Conservation (phyloP, 306 rosid species). For the Prunus armeniaca region DNA sequence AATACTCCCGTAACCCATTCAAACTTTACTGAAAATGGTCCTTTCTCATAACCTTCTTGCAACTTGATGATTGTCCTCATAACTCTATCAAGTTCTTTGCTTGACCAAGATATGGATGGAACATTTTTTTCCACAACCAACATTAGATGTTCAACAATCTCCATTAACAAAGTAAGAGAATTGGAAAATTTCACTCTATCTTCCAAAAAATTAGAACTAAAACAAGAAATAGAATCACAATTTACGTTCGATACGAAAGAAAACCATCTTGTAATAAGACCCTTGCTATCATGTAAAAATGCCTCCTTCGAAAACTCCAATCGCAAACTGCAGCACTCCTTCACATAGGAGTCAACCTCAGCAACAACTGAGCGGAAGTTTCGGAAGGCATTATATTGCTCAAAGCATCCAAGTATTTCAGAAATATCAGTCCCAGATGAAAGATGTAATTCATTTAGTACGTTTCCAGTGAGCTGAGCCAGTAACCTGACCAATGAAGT, state of each 20-base stretch:
- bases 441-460: constrained; percentile 77
- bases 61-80: constrained; percentile 52
- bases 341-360: constrained; percentile 56
- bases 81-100: constrained; percentile 51
- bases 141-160: constrained; percentile 56
- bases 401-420: constrained; percentile 91
- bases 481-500: constrained; percentile 77
- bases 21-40: constrained; percentile 60
- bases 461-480: constrained; percentile 82
- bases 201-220: constrained; percentile 34
- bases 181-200: constrained; percentile 41
- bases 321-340: constrained; percentile 50
- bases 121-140: constrained; percentile 28
- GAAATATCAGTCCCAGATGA: constrained; percentile 93
- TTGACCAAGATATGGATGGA: constrained; percentile 37
- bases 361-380: constrained; percentile 50
- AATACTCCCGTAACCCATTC: constrained; percentile 84
- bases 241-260: constrained; percentile 38
- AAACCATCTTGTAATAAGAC: constrained; percentile 54
- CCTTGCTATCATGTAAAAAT: constrained; percentile 25
- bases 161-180: constrained; percentile 51
- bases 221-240: constrained; percentile 35
- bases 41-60: constrained; percentile 47
- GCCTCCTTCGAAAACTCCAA: constrained; percentile 37
- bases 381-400: constrained; percentile 76